Evolutionary conservation across 345 rosid genomes (phyloP), one percentile per base, ranked within the genome.

Genomic region (Aquilaria malaccensis): DNA sequence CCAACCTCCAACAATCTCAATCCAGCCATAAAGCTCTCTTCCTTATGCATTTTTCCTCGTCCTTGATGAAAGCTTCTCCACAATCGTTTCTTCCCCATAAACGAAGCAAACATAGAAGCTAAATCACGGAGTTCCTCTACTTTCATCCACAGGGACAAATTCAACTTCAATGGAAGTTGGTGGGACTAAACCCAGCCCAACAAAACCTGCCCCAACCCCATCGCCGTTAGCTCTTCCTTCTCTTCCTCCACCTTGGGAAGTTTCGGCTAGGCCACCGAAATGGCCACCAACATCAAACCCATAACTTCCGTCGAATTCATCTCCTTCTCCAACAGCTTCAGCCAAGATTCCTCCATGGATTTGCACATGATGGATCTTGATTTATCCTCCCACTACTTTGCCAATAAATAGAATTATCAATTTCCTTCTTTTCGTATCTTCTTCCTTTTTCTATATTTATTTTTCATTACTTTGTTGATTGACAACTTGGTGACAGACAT

Each of bases 291-390:
- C 53, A 74, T 73, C 53, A 78, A 81, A 48, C 58, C 68, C 68
- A 83, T 89, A 72, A 72, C 98, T 55, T 79, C 89, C 1, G 63
- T 81, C 64, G 96, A 86, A 53, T 80, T 86, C 1, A 80, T 59
- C 22, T 66, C 86, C 0, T 81, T 69, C 33, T 74, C 84, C 0
- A 84, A 79, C 52, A 70, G 68, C 66, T 79, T 86, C 5, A 73
- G 55, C 22, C 50, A 72, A 43, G 63, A 69, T 60, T 64, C 69
- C 2, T 71, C 76, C 49, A 65, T 67, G 33, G 85, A 77, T 33
- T 77, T 83, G 53, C 90, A 90, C 22, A 80, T 90, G 89, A 94
- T 94, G 90, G 87, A 85, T 37, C 65, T 94, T 71, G 97, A 89
- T 50, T 88, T 94, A 54, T 83, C 98, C 60, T 84, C 96, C 2